phyloP scores from a whole-genome alignment of 2,329 filamentous ascomycete genomes.

The Westerdykella sp. region DNA sequence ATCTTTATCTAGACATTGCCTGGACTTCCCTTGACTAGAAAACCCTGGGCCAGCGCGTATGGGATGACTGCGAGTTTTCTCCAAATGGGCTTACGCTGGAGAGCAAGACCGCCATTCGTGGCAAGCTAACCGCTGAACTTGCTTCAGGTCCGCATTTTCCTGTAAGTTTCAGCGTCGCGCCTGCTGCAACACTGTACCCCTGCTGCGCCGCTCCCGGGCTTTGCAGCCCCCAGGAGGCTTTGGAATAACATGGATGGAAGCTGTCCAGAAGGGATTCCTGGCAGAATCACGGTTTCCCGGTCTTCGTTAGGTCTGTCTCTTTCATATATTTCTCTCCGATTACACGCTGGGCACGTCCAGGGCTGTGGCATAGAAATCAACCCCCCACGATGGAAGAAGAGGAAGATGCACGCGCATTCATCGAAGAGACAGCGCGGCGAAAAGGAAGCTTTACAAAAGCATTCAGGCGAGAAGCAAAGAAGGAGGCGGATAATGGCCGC shows the following conservation, averaged over 20 bases:
- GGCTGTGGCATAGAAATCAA: background rate
- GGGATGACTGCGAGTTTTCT: conserved; percentile 4
- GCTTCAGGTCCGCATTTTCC: too few species aligned
- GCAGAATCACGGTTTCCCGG: too few species aligned
- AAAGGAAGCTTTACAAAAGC: conserved; percentile 1
- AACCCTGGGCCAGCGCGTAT: conserved; percentile 5
- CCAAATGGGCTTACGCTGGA: conserved; percentile 5
- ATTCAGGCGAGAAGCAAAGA: conserved; percentile 1
- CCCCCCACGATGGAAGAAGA: background rate
- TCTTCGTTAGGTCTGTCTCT: too few species aligned
- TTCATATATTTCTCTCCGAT: too few species aligned
- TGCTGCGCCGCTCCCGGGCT: too few species aligned
- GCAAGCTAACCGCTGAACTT: background rate
- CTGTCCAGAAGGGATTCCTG: too few species aligned
- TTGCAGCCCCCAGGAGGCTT: too few species aligned
- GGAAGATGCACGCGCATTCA: background rate
- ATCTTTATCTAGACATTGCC: background rate
- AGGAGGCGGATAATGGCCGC: conserved; percentile 1
- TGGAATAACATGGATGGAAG: too few species aligned
- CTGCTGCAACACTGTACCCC: too few species aligned
- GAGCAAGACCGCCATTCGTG: conserved; percentile 6
- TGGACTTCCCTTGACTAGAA: conserved; percentile 4
- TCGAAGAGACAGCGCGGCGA: conserved; percentile 1
- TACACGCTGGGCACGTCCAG: too few species aligned
- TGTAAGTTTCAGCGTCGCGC: too few species aligned